Evolutionary conservation across 208 protist species (phyloP), one percentile per base, ranked within the genome.

Genomic region (Balamuthia mandrillaris): DNA sequence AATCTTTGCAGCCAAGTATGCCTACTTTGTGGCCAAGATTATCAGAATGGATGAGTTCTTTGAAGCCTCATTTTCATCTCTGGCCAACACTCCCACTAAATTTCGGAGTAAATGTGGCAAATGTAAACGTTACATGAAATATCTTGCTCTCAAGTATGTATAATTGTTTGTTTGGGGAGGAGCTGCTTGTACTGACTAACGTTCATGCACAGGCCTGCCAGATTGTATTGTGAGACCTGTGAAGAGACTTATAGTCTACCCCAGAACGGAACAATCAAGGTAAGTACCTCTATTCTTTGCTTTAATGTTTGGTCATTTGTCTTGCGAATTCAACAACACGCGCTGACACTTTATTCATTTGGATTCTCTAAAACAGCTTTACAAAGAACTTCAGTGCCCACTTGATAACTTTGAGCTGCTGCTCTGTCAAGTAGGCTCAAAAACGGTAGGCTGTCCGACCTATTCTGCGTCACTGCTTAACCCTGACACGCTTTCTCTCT

Each of bases 331-430:
- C 49, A 56, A 27, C 18, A 56, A 56, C 49, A 27, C 49, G 18
- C 21, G 18, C 18, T 56, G 21, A 56, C 18, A 27, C 18, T 27
- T 56, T 56, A 56, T 56, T 56, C 9, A 6, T 52, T 52, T 75
- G 10, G 6, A 51, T 16, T 6, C 10, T 6, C 6, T 16, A 52
- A 9, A n/a, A 58, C 33, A 86, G 86, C 47, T 70, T 21, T 88
- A 79, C 54, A 66, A 81, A 47, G 82, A 81, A n/a, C 21, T 95
- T 68, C 91, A 65, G 81, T 97, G 96, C 75, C 96, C 96, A 5
- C 88, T 97, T 14, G 96, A 97, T 85, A 94, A 95, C 84, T 97
- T 96, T 88, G 95, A 97, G 86, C 91, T 97, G 0, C 92, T 97
- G 18, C 87, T 97, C 35, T 97, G 91, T 92, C 51, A 72, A 29